phyloP scores from a whole-genome alignment of 2,329 filamentous ascomycete genomes.

The Xylariaceae sp. region DNA sequence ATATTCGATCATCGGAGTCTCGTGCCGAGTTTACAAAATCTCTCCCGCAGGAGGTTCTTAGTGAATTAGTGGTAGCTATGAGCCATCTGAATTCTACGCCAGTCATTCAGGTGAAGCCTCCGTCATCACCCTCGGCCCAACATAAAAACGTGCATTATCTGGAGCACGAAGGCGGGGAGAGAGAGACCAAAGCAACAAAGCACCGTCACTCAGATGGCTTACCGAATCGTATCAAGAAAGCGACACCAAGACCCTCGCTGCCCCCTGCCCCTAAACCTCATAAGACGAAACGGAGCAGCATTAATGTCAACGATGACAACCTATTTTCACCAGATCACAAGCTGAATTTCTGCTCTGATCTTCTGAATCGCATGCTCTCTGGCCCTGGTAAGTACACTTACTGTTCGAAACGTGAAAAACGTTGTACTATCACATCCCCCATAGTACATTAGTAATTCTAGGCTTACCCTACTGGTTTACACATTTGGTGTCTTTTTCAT shows the following conservation, averaged over 20 bases:
- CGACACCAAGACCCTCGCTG: conserved; percentile 40
- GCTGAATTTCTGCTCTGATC: conserved; percentile 64
- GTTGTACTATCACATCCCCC: too few relatives aligned
- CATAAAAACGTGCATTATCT: conserved; percentile 59
- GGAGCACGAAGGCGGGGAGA: conserved; percentile 51
- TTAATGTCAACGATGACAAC: conserved; percentile 36
- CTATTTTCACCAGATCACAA: conserved; percentile 52
- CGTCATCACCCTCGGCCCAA: conserved; percentile 29
- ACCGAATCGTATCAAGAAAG: conserved; percentile 40
- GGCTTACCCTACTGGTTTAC: too few relatives aligned
- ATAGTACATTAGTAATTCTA: too few relatives aligned
- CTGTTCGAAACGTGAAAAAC: too few relatives aligned
- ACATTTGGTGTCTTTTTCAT: too few relatives aligned
- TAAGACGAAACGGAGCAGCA: conserved; percentile 42
- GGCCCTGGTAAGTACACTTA: conserved; percentile 57
- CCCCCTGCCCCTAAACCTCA: conserved; percentile 39
- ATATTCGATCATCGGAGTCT: conserved; percentile 63
- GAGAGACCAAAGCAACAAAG: conserved; percentile 45
- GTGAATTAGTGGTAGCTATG: conserved; percentile 68
- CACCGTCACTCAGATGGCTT: conserved; percentile 50
- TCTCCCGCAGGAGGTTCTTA: conserved; percentile 67
- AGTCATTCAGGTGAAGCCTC: conserved; percentile 41
- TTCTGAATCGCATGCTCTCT: conserved; percentile 66
- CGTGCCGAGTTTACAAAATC: conserved; percentile 65
- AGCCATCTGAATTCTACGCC: conserved; percentile 57